These are phyloP conservation scores for Clavispora vitiphila DNA, from an alignment of 805 yeast species.

Conservation along the genomic window DNA sequence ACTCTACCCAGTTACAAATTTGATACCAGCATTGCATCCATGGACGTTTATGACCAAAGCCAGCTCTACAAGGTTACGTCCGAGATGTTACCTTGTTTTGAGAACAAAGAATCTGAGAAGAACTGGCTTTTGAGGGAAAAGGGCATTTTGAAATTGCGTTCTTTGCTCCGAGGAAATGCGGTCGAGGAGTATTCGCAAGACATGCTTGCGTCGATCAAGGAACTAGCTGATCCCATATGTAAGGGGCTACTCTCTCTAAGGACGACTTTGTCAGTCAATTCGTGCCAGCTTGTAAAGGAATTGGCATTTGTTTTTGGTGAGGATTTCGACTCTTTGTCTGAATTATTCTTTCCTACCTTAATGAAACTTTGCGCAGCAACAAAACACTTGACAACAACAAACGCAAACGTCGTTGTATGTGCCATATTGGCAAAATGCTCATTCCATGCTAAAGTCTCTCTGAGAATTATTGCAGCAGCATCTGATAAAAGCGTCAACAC, in stretches of 20 bases:
- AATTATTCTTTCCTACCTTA: slow-evolving; percentile 43
- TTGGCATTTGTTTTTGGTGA: slow-evolving; percentile 38
- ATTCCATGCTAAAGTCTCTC: slow-evolving; percentile 47
- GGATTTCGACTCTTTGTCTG: slow-evolving; percentile 45
- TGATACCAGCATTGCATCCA: slow-evolving; percentile 34
- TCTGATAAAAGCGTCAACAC: slow-evolving; percentile 71
- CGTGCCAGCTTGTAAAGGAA: slow-evolving; percentile 76
- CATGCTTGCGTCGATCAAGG: slow-evolving; percentile 28
- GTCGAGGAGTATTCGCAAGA: slow-evolving; percentile 31
- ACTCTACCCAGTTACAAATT: slow-evolving; percentile 30
- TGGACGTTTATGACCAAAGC: slow-evolving; percentile 22
- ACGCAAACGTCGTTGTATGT: slow-evolving; percentile 51
- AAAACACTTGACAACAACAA: slow-evolving; percentile 58
- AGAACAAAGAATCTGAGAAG: slow-evolving; percentile 76
- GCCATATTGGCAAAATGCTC: slow-evolving; percentile 53
- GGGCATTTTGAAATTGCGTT: slow-evolving; percentile 51
- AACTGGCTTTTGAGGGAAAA: slow-evolving; percentile 81
- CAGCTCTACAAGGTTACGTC: slow-evolving; percentile 15
- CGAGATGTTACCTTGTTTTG: slow-evolving; percentile 38
- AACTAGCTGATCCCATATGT: slow-evolving; percentile 48
- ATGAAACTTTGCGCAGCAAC: slow-evolving; percentile 54
- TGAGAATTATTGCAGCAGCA: slow-evolving; percentile 46
- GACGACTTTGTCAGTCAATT: slow-evolving; percentile 74
- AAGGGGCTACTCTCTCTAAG: slow-evolving; percentile 71
- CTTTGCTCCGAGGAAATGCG: slow-evolving; percentile 56